Base-by-base conservation (phyloP, 208 protist genomes). In the Porcisia hertigi region DNA sequence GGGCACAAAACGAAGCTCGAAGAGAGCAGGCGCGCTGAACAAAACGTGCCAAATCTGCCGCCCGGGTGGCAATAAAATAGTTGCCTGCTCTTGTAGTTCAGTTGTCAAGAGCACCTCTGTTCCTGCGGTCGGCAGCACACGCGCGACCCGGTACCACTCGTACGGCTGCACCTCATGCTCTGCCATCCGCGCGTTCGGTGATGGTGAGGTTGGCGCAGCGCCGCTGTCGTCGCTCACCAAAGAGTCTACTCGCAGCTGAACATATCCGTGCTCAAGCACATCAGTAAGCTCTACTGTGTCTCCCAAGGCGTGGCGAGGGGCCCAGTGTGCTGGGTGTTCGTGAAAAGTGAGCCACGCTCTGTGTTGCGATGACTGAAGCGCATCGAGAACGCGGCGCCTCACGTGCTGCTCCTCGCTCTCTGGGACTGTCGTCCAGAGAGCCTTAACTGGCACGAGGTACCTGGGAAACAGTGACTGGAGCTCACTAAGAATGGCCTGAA, bases 81-180 rank as follows among this genome's bases (percentile, higher is more conserved):
- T 34, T 20, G 92, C 89, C n/a, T 72, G 81, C 18, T 75, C 58
- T 47, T 77, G 65, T 57, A 93, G 79, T n/a, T 79, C 79, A 20
- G 47, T 34, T 25, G 77, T 79, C 47, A 97, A 75, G 0, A 78
- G 71, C 34, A 93, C 74, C 71, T 80, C 80, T 7, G 63, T 25
- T 18, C 77, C 53, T 7, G 76, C 76, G n/a, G 71, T 72, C 6
- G 86, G 87, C 53, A 96, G 79, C 65, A 97, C 75, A 1, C 90
- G 85, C 66, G 94, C 94, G 5, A 92, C 87, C 25, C 94, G 90
- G 76, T 88, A 93, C 76, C 87, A 92, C 84, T 96, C 92, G 75
- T 94, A 96, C 25, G 81, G 76, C 69, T 90, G 75, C 6, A 97
- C 87, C 53, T 81, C 65, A 52, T 89, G 82, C 16, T 73, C 71